Evolutionary conservation across 1,284 basidiomycete species (phyloP).

Genomic region (Gastroboletus turbinatus): DNA sequence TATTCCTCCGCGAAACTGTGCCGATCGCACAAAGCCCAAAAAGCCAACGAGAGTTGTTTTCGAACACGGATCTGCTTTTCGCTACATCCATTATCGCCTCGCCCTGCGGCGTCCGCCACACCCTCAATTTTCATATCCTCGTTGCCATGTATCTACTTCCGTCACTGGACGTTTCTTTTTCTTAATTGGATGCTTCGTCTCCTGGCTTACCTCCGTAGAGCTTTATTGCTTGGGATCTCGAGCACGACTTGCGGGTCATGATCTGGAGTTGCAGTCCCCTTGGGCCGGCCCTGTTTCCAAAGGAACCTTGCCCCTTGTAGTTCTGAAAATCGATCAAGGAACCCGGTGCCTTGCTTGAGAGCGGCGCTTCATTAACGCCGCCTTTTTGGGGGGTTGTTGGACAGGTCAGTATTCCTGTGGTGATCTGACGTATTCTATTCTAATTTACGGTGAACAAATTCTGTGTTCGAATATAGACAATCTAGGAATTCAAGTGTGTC

Average conservation of each 20-base stretch:
- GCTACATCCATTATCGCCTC: constrained; percentile 7
- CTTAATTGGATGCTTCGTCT: constrained; percentile 23
- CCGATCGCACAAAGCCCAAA: constrained; percentile 10
- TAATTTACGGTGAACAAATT: constrained; percentile 25
- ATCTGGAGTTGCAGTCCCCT: constrained; percentile 28
- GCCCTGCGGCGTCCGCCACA: constrained; percentile 31
- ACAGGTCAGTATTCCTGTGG: constrained; percentile 25
- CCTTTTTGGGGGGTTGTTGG: constrained; percentile 8
- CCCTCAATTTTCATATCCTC: constrained; percentile 7
- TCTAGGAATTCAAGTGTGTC: constrained; percentile 12
- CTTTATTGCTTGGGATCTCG: constrained; percentile 28
- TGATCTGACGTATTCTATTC: constrained; percentile 32
- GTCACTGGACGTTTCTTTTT: constrained; percentile 25
- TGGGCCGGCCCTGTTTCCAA: constrained; percentile 25
- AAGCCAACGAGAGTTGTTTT: background rate
- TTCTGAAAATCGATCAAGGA: constrained; percentile 33
- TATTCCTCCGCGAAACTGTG: constrained; percentile 9
- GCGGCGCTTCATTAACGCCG: constrained; percentile 16
- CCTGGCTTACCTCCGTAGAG: constrained; percentile 9
- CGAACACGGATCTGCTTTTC: constrained; percentile 13
- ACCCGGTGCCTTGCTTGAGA: constrained; percentile 26
- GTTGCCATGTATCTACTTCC: constrained; percentile 26
- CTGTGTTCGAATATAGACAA: constrained; percentile 21
- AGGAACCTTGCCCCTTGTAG: constrained; percentile 17
- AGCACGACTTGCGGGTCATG: constrained; percentile 19